These are phyloP conservation scores for Cardamine chenopodiifolia DNA, from an alignment of 345 rosid genomes.

Conservation along the genomic window DNA sequence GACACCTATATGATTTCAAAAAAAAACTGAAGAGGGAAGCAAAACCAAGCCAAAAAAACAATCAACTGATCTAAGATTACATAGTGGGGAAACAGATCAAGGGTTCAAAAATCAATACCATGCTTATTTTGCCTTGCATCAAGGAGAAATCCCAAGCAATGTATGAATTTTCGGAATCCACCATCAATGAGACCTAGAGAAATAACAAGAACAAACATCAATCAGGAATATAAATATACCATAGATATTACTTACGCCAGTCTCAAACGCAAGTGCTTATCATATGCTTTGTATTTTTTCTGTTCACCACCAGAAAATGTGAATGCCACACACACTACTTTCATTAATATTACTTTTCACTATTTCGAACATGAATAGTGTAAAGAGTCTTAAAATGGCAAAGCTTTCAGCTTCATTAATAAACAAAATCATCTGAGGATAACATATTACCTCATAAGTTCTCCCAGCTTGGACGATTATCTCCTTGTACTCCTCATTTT, in stretches of 20 bases:
- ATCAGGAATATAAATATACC: conserved; percentile 6
- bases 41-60: conserved; percentile 15
- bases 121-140: conserved; percentile 76
- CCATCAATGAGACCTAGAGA: conserved; percentile 70
- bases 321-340: conserved; percentile 25
- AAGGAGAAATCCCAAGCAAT: conserved; percentile 96
- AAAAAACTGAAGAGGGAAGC: conserved; percentile 6
- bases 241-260: conserved; percentile 1
- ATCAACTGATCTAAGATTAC: conserved; percentile 1
- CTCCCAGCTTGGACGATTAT: conserved; percentile 77
- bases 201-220: conserved; percentile 21
- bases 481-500: conserved; percentile 86
- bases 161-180: conserved; percentile 88
- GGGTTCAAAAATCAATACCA: conserved; percentile 55
- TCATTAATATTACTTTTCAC: conserved; percentile 13
- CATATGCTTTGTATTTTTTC: background rate
- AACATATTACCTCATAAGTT: conserved; percentile 65
- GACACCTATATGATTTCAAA: background rate
- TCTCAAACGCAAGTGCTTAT: conserved; percentile 17
- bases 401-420: conserved; percentile 3
- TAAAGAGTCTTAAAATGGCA: conserved; percentile 11
- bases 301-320: conserved; percentile 5
- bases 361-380: background rate
- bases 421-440: conserved; percentile 17
- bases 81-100: conserved; percentile 18